phyloP scores from a whole-genome alignment of 108 stramenopile genomes.

The Schizochytrium sp. region DNA sequence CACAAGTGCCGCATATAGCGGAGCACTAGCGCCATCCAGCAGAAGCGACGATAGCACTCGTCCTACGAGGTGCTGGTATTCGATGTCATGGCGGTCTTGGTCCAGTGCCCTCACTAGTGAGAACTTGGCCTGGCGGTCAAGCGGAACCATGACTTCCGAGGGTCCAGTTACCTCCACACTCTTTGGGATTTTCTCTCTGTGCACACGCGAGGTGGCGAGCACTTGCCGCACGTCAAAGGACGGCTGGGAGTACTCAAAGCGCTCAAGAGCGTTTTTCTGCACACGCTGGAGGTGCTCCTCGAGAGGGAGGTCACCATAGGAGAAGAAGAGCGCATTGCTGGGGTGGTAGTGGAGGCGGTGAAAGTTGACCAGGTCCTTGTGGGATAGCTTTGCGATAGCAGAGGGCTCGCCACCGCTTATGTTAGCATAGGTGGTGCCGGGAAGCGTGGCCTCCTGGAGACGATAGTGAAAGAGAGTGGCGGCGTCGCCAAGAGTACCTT shows the following conservation, averaged over 20 bases:
- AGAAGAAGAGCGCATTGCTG: conserved; percentile 92
- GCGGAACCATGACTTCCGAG: background rate
- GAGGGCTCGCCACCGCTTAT: conserved; percentile 96
- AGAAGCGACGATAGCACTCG: conserved; percentile 62
- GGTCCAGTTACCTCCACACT: conserved; percentile 64
- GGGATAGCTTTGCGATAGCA: conserved; percentile 91
- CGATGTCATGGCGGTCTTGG: background rate
- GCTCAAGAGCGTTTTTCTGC: conserved; percentile 81
- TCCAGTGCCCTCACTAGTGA: background rate
- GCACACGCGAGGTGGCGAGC: conserved; percentile 74
- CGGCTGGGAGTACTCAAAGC: conserved; percentile 65
- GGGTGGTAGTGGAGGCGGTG: conserved; percentile 95
- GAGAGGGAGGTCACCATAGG: conserved; percentile 96
- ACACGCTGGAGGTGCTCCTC: conserved; percentile 86
- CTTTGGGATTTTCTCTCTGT: conserved; percentile 82
- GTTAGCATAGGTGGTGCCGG: conserved; percentile 93
- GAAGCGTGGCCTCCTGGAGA: conserved; percentile 90
- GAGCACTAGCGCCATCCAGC: conserved; percentile 91
- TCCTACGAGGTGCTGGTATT: background rate
- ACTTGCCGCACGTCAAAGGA: conserved; percentile 82
- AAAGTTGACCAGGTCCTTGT: conserved; percentile 93
- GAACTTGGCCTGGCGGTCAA: background rate
- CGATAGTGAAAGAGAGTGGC: conserved; percentile 88
- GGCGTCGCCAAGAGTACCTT: conserved; percentile 95
- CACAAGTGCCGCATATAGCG: conserved; percentile 87